Conservation (phyloP, 805 yeast species). For the Priceomyces medius region DNA sequence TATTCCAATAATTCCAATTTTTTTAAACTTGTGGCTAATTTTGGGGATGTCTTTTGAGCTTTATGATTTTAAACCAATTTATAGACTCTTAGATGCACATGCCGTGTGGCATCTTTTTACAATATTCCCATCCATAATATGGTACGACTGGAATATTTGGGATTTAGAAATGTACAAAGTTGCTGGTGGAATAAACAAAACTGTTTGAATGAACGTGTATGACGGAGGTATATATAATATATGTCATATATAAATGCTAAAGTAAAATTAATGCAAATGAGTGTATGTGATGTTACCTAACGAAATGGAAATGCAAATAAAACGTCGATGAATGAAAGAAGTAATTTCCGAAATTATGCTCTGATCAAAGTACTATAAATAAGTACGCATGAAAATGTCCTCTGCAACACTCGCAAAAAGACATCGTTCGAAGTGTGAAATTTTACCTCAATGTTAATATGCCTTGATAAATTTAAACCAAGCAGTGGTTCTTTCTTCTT, state of each 20-base stretch:
- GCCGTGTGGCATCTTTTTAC: constrained; percentile 92
- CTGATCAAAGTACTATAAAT: too few species aligned
- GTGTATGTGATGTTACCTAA: constrained; percentile 2
- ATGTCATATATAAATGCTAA: background rate
- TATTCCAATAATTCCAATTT: constrained; percentile 37
- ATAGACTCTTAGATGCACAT: constrained; percentile 67
- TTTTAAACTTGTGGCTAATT: constrained; percentile 32
- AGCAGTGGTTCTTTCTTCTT: background rate
- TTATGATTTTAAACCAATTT: constrained; percentile 34
- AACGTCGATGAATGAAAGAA: background rate
- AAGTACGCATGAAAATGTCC: too few species aligned
- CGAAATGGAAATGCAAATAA: background rate
- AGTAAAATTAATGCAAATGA: constrained; percentile 1
- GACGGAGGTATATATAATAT: background rate
- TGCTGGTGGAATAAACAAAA: constrained; percentile 1
- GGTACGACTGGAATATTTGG: constrained; percentile 64
- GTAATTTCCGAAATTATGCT: too few species aligned
- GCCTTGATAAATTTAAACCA: background rate
- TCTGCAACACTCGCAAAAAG: too few species aligned
- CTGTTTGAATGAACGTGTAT: background rate
- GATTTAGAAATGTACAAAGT: constrained; percentile 35
- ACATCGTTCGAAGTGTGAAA: too few species aligned
- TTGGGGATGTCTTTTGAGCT: constrained; percentile 34
- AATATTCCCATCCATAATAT: constrained; percentile 70
- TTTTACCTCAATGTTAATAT: too few species aligned